Evolutionary conservation across 768 basidiomycete genomes (phyloP).

Genomic region (Dendrothele bispora): DNA sequence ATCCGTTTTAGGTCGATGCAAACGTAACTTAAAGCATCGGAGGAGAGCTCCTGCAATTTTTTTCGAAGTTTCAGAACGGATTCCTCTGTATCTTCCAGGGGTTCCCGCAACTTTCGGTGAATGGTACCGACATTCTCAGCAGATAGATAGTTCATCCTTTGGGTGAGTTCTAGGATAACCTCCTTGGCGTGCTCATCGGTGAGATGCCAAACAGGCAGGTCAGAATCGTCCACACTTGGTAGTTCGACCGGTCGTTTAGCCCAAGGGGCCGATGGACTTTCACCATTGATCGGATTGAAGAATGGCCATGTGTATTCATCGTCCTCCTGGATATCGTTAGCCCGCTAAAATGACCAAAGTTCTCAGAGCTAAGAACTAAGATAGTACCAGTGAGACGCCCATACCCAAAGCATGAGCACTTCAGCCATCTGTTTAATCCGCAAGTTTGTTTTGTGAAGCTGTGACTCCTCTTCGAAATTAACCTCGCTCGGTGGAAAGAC

Average conservation of each 20-base stretch:
- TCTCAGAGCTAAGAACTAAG: not conserved
- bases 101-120: not conserved
- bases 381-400: not conserved
- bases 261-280: not conserved
- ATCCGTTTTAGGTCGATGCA: not conserved
- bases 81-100: not conserved
- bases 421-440: not conserved
- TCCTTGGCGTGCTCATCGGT: not conserved
- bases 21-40: not conserved
- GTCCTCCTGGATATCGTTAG: not conserved
- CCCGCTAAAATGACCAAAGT: not conserved
- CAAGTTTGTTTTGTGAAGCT: too few relatives aligned
- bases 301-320: not conserved
- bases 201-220: not conserved
- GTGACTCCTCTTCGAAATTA: not conserved
- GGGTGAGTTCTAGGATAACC: not conserved
- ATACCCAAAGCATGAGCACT: not conserved
- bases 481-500: not conserved
- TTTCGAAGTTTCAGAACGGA: not conserved
- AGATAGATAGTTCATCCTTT: not conserved
- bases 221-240: not conserved
- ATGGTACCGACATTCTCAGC: not conserved
- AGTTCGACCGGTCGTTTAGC: not conserved
- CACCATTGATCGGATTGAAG: not conserved
- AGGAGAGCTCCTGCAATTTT: not conserved